Percentiles rank a stretch among this genome's conserved stretches.
Evolutionary conservation across 257 asterid species (phyloP).

Genomic region (Capsicum rhomboideum): DNA sequence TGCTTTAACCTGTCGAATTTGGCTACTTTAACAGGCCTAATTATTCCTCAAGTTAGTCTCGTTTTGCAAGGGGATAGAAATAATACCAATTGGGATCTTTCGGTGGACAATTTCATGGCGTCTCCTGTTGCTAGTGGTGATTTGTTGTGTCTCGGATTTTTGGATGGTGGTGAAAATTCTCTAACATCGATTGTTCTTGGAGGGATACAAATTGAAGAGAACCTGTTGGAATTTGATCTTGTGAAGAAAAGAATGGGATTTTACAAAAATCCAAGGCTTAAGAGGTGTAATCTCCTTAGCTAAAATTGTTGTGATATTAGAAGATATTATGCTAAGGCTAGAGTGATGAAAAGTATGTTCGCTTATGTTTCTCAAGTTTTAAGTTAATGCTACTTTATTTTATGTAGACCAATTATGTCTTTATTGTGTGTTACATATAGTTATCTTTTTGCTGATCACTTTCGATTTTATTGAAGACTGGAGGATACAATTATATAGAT

Average conservation of each 20-base stretch:
- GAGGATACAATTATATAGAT: neutral
- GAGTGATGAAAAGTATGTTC: neutral
- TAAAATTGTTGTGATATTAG: neutral
- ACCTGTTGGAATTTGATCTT: slow-evolving; percentile 44
- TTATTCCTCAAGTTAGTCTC: slow-evolving; percentile 33
- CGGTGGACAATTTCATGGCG: slow-evolving; percentile 40
- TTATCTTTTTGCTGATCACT: neutral
- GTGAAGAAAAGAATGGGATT: slow-evolving; percentile 28
- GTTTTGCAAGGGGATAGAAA: slow-evolving; percentile 13
- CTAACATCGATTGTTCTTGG: slow-evolving; percentile 30
- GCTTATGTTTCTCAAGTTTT: neutral
- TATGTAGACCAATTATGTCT: neutral
- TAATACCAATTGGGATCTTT: slow-evolving; percentile 33
- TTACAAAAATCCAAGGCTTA: neutral
- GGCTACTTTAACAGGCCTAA: neutral
- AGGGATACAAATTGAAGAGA: slow-evolving; percentile 40
- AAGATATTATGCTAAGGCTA: neutral
- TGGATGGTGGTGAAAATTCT: slow-evolving; percentile 14
- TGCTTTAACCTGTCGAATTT: neutral
- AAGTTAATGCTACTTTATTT: neutral
- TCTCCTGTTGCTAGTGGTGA: slow-evolving; percentile 6
- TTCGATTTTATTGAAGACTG: neutral
- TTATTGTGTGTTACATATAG: neutral
- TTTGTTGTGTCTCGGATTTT: slow-evolving; percentile 14
- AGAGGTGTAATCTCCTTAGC: neutral